Evolutionary conservation across 1,284 basidiomycete genomes (phyloP).

Genomic region (Boletus holoroseus): DNA sequence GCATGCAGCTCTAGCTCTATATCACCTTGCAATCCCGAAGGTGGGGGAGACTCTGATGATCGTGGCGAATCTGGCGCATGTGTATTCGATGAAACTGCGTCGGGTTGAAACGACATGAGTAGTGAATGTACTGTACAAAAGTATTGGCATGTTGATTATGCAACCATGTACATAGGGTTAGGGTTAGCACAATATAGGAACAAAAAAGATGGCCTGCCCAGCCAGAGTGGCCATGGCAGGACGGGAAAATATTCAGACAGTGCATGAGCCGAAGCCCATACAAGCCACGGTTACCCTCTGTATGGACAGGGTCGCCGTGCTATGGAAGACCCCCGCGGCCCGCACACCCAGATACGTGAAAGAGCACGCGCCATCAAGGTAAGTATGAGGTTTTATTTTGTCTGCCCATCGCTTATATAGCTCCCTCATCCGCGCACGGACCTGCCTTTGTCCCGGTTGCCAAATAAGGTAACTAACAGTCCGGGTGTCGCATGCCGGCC

Average conservation of each 20-base stretch:
- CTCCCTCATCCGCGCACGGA: slow-evolving; percentile 16
- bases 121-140: slow-evolving; percentile 23
- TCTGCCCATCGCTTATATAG: slow-evolving; percentile 19
- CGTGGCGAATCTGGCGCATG: slow-evolving; percentile 67
- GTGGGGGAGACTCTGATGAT: slow-evolving; percentile 63
- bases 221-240: slow-evolving; percentile 35
- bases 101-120: slow-evolving; percentile 17
- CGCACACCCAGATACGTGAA: slow-evolving; percentile 41
- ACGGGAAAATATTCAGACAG: slow-evolving; percentile 33
- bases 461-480: slow-evolving; percentile 9
- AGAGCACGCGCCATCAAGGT: slow-evolving; percentile 34
- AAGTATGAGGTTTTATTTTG: slow-evolving; percentile 25
- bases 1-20: slow-evolving; percentile 69
- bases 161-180: slow-evolving; percentile 19
- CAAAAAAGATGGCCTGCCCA: slow-evolving; percentile 31
- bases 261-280: slow-evolving; percentile 37
- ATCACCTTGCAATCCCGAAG: slow-evolving; percentile 62
- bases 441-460: slow-evolving; percentile 11
- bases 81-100: slow-evolving; percentile 1
- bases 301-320: slow-evolving; percentile 46
- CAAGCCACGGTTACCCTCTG: slow-evolving; percentile 32
- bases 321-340: slow-evolving; percentile 44
- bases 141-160: too few relatives aligned
- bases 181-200: slow-evolving; percentile 19
- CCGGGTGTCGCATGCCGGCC: background rate